Evolutionary conservation across 192 early-diverging fungal genomes (phyloP).

Genomic region (Thoreauomyces humboldtii): DNA sequence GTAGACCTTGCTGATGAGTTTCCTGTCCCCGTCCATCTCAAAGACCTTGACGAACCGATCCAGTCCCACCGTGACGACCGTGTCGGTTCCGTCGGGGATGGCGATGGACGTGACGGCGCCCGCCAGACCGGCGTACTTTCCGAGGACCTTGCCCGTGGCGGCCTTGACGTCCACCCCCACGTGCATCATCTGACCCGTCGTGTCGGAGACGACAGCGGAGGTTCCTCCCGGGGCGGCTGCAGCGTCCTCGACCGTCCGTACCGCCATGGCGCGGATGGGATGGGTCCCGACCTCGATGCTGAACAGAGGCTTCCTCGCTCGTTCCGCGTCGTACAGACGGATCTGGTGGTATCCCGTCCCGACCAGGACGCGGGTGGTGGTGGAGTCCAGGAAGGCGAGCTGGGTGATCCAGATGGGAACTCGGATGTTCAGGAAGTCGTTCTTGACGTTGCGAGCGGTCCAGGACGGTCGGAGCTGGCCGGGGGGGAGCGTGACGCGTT

Average conservation of each 20-base stretch:
- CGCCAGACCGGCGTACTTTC: constrained; percentile 34
- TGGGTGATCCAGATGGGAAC: constrained; percentile 89
- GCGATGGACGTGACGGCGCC: constrained; percentile 41
- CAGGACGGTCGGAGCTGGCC: constrained; percentile 57
- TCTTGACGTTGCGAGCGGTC: constrained; percentile 78
- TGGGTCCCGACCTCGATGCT: constrained; percentile 66
- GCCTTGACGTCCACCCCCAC: constrained; percentile 8
- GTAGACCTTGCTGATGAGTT: constrained; percentile 57
- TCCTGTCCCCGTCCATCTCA: constrained; percentile 48
- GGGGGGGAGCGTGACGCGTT: constrained; percentile 16
- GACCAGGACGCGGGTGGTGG: constrained; percentile 55
- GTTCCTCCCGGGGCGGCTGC: not conserved
- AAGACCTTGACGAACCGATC: constrained; percentile 80
- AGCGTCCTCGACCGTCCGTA: constrained; percentile 16
- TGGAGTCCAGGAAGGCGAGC: constrained; percentile 67
- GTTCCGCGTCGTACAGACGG: constrained; percentile 79
- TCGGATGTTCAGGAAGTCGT: constrained; percentile 77
- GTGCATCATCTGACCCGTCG: constrained; percentile 33
- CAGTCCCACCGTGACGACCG: constrained; percentile 61
- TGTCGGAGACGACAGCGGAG: constrained; percentile 37
- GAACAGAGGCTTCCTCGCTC: constrained; percentile 65
- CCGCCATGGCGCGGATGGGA: constrained; percentile 57
- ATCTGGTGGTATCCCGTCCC: constrained; percentile 61
- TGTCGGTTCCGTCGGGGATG: not conserved
- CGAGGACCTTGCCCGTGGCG: constrained; percentile 29